Conservation (phyloP, 768 basidiomycete genomes). For the Cystofilobasidium ferigula region DNA sequence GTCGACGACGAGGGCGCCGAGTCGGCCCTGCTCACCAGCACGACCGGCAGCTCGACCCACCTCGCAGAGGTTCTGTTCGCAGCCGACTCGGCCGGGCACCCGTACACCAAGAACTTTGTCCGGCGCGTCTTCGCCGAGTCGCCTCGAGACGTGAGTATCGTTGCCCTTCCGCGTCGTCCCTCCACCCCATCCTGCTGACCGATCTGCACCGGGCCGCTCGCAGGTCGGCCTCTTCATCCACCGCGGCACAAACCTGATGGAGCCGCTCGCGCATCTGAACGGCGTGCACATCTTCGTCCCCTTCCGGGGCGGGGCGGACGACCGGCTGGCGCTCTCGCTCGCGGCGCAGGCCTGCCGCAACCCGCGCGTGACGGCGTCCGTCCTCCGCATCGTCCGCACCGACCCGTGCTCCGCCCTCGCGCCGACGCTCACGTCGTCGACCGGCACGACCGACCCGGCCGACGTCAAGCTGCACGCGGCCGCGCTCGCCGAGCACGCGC, state of each 20-base stretch:
- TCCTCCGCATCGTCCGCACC: conserved; percentile 47
- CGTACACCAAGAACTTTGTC: conserved; percentile 50
- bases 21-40: not conserved
- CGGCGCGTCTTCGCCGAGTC: conserved; percentile 66
- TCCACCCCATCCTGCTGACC: too few relatives aligned
- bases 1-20: conserved; percentile 14
- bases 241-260: conserved; percentile 44
- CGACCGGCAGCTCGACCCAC: conserved; percentile 37
- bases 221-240: conserved; percentile 70
- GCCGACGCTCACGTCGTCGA: not conserved
- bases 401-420: not conserved
- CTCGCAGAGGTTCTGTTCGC: conserved; percentile 75
- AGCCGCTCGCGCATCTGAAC: not conserved
- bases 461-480: conserved; percentile 20
- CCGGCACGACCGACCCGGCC: not conserved
- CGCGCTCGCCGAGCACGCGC: conserved; percentile 7
- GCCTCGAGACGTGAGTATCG: conserved; percentile 50
- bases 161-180: too few relatives aligned
- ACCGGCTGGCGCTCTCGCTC: conserved; percentile 69
- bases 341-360: conserved; percentile 66
- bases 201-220: not conserved
- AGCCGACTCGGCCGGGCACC: conserved; percentile 30
- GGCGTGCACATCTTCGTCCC: conserved; percentile 43
- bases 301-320: conserved; percentile 91
- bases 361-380: conserved; percentile 59